Evolutionary conservation across 768 basidiomycete species (phyloP), one percentile per base, ranked within the genome.

Genomic region (Suillus tomentosus): DNA sequence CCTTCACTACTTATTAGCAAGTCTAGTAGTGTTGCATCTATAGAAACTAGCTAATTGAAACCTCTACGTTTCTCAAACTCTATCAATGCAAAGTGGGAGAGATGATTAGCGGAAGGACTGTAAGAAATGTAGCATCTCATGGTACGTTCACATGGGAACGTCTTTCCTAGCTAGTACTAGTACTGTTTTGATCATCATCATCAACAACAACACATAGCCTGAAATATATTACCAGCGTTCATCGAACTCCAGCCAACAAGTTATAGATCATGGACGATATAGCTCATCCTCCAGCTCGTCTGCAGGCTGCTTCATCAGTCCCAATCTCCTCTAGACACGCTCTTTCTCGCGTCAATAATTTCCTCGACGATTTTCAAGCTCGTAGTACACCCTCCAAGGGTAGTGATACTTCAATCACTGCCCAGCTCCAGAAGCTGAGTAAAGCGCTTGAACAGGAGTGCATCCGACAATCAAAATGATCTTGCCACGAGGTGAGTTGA

Each of bases 361-460:
- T 87, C 65, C 66, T 87, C 51, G 74, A 77, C 31, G 81, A 86
- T 60, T 83, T 85, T 65, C 79, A 83, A 67, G 72, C 76, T 4
- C 78, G 84, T 22, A 81, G 79, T 60, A 75, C 79, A 4, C 77
- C 81, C 19, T 75, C 81, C 0, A 83, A 85, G 62, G 82, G 84
- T 11, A 81, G 82, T 3, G 85, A 85, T 65, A 80, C 81, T 0
- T 80, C 86, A 5, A 84, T 86, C 54, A 86, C 81, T 0, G 85
- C 85, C 5, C 87, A 87, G 69, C 77, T 88, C 24, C 81, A 84
- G 70, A 88, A 88, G 71, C 73, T 88, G 58, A 77, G 77, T 53
- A 78, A 79, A 60, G 85, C 86, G 5, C 70, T 87, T 64, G 84
- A 85, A 65, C 81, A 87, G 67, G 57, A 58, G 39, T 74, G 81